Base-by-base conservation (phyloP, 2,329 filamentous ascomycete genomes). In the Epichloe sibirici region DNA sequence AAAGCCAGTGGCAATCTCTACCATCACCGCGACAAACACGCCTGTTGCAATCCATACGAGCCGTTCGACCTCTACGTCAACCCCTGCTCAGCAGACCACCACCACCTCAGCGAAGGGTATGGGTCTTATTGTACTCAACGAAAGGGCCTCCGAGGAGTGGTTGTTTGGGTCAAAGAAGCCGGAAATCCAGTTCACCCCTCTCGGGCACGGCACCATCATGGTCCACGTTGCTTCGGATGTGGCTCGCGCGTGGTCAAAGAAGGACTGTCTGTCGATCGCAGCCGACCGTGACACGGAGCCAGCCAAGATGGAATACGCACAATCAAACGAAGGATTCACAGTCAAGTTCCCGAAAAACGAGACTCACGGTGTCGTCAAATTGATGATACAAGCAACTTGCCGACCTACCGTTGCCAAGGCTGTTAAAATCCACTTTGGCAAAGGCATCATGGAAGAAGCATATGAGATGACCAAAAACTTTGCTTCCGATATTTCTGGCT, bases 321-420 rank as follows among this genome's bases (percentile, higher is more conserved):
- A 70, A 13, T 68, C 73, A 6, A 69, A 76, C 11, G 71, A 78
- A 31, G 77, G 77, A 4, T 71, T 81, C 40, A 58, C 78, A 17
- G 70, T 81, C 25, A 71, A 76, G 54, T 71, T 83, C 31, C 69
- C 74, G 4, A 69, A 67, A 31, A 71, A 72, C 28, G 79, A 85
- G 55, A 77, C 79, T 5, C 67, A 79, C 55, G 82, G 81, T 35
- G 63, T 78, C 39, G 64, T 85, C 49, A 78, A 78, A 51, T 70
- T 85, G 45, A 74, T 76, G 2, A 72, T 85, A 38, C 70, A 75
- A 51, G 81, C 81, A 1, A 78, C 72, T 13, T 78, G 74, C 52
- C 77, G 76, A 55, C 82, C 82, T 25, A 78, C 74, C 63, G 72
- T 83, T 56, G 78, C 78, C 59, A 79, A 83, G 66, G 76, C 75